Evolutionary conservation across 2,329 filamentous ascomycete species (phyloP), one percentile per base, ranked within the genome.

Genomic region (Helicocarpus griseus): DNA sequence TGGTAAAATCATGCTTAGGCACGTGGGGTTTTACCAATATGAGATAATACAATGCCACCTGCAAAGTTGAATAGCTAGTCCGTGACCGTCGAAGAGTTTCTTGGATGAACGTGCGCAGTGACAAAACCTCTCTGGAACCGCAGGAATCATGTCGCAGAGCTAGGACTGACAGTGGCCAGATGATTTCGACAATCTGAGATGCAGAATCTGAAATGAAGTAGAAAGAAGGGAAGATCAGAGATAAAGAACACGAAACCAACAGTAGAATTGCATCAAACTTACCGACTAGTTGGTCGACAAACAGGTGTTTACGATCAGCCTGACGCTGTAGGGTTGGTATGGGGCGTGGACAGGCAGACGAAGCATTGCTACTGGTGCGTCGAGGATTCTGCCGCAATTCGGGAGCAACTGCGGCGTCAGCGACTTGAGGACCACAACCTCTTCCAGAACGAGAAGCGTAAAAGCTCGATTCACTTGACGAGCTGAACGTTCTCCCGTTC

Each of bases 261-360:
- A 58, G 11, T 24, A 55, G 59, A 56, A 66, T 60, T 58, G 56
- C 55, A 65, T 61, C 68, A 77, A 47, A 62, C 91, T 88, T 89
- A 96, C 91, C 91, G 76, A 96, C 90, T 69, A 96, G 87, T 70
- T 85, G 93, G 71, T 96, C 90, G 72, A 97, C 91, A 66, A 97
- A 96, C 71, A 86, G 90, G 66, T 88, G 81, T 77, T 95, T 95
- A 66, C 90, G 87, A 73, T 96, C 89, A 64, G 83, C 82, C 75
- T 96, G 90, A 63, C 90, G 85, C 57, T 90, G 78, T 58, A 96
- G 79, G 53, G 85, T 73, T 47, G 91, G 88, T 61, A 87, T 86
- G 61, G 79, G 77, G 60, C 79, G 79, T 58, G 80, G 70, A 61
- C 78, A 76, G 53, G 76, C 70, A 52, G 76, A 74, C 29, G 77